Base-by-base conservation (phyloP, 1,284 basidiomycete genomes). In the Cryptococcus amylolentus region DNA sequence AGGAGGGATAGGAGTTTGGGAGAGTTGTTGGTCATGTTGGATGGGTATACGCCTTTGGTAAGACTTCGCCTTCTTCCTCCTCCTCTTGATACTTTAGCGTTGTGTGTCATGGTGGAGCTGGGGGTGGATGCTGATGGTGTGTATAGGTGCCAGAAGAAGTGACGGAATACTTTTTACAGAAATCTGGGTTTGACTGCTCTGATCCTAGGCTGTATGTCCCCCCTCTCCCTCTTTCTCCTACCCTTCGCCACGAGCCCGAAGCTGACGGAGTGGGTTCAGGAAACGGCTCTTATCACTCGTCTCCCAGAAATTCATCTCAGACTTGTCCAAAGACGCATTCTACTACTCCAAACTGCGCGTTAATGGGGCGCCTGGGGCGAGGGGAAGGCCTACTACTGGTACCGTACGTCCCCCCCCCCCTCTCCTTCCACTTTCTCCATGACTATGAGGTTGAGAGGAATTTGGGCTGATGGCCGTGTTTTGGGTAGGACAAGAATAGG, bases 251-350 rank as follows among this genome's bases (percentile, higher is more conserved):
- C 44, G 23, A 23, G 23, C 23, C 23, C 2, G 1, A 23, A 23
- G 23, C 23, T 23, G 23, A 23, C 3, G 23, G 23, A 3, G 23
- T 23, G 23, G 23, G 23, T 23, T 23, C 72, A 95, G 91, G 61
- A 97, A 96, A 79, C 87, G 95, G 5, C 84, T 99, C 8, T 81
- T 99, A 26, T 94, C 94, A 0, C 83, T 98, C 31, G 94, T 96
- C 1, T 92, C 95, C 0, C 96, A 99, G 74, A 98, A 98, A 73
- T 98, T 99, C 73, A 88, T 98, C 43, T 89, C 92, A 12, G 96
- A 98, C 75, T 95, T 99, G 61, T 90, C 95, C 2, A 86, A 90
- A 9, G 96, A 99, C 75, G 93, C 96, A 14, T 98, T 92, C 77
- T 93, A 98, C 71, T 96, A 98, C 75, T 95, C 96, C 4, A 88